These are phyloP conservation scores for Megacollybia platyphylla DNA, from an alignment of 1,284 basidiomycete species.

Conservation along the genomic window DNA sequence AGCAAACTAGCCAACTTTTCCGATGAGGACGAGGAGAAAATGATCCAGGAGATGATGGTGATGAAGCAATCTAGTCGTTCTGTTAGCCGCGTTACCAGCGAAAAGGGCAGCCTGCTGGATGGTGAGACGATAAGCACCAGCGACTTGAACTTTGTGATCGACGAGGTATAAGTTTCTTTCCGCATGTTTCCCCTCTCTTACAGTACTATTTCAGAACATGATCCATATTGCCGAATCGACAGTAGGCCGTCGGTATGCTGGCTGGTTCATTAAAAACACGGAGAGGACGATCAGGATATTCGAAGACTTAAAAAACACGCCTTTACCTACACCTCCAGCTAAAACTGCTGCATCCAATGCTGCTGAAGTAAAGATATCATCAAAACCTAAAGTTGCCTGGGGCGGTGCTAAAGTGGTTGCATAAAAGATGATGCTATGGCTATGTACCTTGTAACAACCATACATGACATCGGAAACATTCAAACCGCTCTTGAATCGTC, in stretches of 20 bases:
- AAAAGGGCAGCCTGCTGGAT: constrained; percentile 59
- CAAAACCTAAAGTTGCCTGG: constrained; percentile 43
- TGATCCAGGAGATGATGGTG: constrained; percentile 94
- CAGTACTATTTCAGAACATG: constrained; percentile 57
- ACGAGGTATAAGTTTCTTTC: constrained; percentile 49
- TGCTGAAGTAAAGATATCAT: constrained; percentile 9
- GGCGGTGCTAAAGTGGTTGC: constrained; percentile 26
- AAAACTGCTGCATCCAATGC: constrained; percentile 12
- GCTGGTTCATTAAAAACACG: constrained; percentile 94
- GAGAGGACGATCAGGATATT: constrained; percentile 80
- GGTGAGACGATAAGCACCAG: constrained; percentile 84
- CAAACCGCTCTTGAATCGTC: constrained; percentile 62
- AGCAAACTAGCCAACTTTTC: constrained; percentile 88
- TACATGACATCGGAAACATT: constrained; percentile 43
- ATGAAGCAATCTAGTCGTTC: constrained; percentile 82
- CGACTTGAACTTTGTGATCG: constrained; percentile 92
- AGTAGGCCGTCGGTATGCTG: constrained; percentile 83
- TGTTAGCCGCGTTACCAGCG: constrained; percentile 42
- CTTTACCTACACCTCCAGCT: constrained; percentile 26
- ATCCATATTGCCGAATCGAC: constrained; percentile 93
- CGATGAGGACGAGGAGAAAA: constrained; percentile 84
- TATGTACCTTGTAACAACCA: too few species aligned
- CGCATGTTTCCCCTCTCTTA: constrained; percentile 1
- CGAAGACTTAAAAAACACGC: constrained; percentile 63
- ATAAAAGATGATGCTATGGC: too few species aligned